A percentile compares a stretch with the other conserved stretches of the same genome.
phyloP scores from a whole-genome alignment of 2,329 filamentous ascomycete species.

The Aureobasidium vineae region DNA sequence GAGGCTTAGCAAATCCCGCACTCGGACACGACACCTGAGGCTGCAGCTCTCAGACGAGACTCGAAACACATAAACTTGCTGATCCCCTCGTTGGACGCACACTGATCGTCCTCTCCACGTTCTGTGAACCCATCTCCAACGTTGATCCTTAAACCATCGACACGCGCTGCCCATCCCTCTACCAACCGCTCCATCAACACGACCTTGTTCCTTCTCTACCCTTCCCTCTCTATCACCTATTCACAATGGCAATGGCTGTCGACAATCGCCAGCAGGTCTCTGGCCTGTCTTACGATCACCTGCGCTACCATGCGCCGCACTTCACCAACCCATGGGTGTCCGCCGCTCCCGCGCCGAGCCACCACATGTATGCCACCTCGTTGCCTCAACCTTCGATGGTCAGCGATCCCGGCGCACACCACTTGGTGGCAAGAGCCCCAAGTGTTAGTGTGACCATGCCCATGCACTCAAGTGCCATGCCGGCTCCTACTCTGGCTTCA shows the following conservation, averaged over 20 bases:
- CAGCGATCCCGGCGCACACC: constrained; percentile 58
- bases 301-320: constrained; percentile 69
- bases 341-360: constrained; percentile 57
- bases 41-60: constrained; percentile 2
- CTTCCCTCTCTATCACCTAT: constrained; percentile 15
- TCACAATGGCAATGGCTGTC: constrained; percentile 86
- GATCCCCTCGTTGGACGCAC: constrained; percentile 49
- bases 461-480: constrained; percentile 69
- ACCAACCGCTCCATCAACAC: constrained; percentile 1
- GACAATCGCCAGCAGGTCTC: constrained; percentile 80
- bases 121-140: constrained; percentile 36
- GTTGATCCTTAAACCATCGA: constrained; percentile 31
- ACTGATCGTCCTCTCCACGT: constrained; percentile 52
- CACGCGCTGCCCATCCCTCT: constrained; percentile 15
- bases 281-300: constrained; percentile 76
- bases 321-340: constrained; percentile 90
- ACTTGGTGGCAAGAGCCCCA: constrained; percentile 58
- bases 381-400: constrained; percentile 60
- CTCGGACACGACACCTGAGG: constrained; percentile 17
- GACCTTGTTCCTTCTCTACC: not conserved
- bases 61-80: constrained; percentile 44
- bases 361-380: constrained; percentile 64
- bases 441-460: constrained; percentile 63
- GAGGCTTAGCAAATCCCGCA: constrained; percentile 18
- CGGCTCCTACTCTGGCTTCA: constrained; percentile 68